These are phyloP conservation scores for Coccomyxa subellipsoidea DNA, from an alignment of 163 green algal genomes.

Conservation along the genomic window DNA sequence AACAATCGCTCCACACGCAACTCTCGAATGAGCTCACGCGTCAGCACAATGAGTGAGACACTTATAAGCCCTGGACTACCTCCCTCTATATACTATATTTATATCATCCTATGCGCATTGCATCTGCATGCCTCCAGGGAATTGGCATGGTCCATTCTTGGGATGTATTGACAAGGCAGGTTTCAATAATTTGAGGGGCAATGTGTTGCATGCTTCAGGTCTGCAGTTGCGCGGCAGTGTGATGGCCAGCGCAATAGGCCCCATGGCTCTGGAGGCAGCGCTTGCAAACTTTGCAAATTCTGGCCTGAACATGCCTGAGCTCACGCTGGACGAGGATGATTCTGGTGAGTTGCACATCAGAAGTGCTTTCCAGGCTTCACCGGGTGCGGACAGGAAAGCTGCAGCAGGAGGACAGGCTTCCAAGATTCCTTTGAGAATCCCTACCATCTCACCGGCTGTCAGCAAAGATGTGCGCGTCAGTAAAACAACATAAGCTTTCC, in stretches of 20 bases:
- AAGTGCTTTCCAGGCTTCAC: too few species aligned
- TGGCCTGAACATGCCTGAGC: neutral
- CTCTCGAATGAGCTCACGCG: neutral
- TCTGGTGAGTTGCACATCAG: neutral
- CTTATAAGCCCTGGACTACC: too few species aligned
- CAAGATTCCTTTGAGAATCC: neutral
- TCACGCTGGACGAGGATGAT: neutral
- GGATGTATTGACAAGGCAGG: neutral
- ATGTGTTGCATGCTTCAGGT: neutral
- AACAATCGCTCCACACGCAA: neutral
- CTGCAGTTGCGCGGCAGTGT: neutral
- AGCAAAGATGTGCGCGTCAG: neutral
- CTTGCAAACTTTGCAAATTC: neutral
- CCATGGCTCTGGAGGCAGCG: neutral
- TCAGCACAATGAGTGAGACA: neutral
- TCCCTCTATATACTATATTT: too few species aligned
- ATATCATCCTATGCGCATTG: too few species aligned
- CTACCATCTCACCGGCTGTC: neutral
- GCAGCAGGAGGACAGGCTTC: neutral
- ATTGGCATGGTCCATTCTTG: too few species aligned
- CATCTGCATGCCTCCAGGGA: too few species aligned
- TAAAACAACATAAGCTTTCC: too few species aligned
- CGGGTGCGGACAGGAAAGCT: too few species aligned
- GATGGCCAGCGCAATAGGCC: neutral
- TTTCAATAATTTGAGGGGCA: neutral